Conservation (phyloP, 495 filamentous ascomycete genomes). For the Penicillium antarcticum region DNA sequence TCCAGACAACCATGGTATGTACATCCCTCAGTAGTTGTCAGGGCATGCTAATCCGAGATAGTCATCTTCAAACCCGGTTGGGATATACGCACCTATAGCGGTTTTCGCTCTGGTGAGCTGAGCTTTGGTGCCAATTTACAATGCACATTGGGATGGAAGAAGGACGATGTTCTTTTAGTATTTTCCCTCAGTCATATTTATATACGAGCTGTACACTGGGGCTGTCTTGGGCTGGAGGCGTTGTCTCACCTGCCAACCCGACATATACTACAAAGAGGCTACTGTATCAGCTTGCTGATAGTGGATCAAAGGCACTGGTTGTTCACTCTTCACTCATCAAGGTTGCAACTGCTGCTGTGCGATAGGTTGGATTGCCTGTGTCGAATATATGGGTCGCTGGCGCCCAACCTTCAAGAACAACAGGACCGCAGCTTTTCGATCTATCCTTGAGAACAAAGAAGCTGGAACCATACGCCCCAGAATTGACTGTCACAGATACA, state of each 20-base stretch:
- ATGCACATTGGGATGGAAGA: slow-evolving; percentile 44
- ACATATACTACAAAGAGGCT: slow-evolving; percentile 75
- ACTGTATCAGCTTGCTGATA: slow-evolving; percentile 72
- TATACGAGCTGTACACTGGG: slow-evolving; percentile 62
- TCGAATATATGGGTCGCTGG: not conserved
- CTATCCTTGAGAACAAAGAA: too few relatives aligned
- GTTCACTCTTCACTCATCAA: slow-evolving; percentile 61
- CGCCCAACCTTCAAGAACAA: too few relatives aligned
- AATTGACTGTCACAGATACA: slow-evolving; percentile 31
- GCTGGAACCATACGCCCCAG: not conserved
- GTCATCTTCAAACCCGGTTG: not conserved
- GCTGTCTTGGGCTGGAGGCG: slow-evolving; percentile 73
- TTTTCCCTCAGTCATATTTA: slow-evolving; percentile 69
- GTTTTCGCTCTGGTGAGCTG: not conserved
- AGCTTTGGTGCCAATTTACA: not conserved
- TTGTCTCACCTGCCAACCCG: slow-evolving; percentile 77
- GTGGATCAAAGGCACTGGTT: slow-evolving; percentile 64
- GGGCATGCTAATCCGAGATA: not conserved
- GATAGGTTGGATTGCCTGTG: slow-evolving; percentile 56
- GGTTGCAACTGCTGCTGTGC: slow-evolving; percentile 57
- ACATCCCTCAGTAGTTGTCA: not conserved
- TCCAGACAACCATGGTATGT: not conserved
- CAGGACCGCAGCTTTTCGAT: too few relatives aligned
- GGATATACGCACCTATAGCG: not conserved
- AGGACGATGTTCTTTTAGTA: slow-evolving; percentile 65